Evolutionary conservation across 2,329 filamentous ascomycete genomes (phyloP).

Genomic region (Fusarium pseudocircinatum): DNA sequence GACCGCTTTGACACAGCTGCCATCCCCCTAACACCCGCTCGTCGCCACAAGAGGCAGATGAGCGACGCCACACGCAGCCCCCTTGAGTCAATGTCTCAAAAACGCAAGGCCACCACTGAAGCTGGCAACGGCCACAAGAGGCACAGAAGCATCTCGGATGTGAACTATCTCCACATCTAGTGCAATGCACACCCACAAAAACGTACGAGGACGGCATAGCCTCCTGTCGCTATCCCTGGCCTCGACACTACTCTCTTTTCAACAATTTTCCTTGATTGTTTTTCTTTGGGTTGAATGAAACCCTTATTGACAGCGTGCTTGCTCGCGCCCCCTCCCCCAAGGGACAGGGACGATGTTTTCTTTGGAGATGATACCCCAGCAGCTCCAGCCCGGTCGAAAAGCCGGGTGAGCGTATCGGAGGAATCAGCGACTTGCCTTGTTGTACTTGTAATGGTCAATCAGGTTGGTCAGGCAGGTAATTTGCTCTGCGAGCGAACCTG

Average conservation of each 20-base stretch:
- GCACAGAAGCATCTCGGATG: constrained; percentile 68
- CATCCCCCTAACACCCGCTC: constrained; percentile 73
- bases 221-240: constrained; percentile 54
- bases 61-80: constrained; percentile 60
- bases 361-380: constrained; percentile 38
- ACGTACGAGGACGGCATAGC: constrained; percentile 60
- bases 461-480: neutral
- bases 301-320: constrained; percentile 36
- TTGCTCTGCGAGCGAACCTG: constrained; percentile 34
- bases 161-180: constrained; percentile 59
- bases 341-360: constrained; percentile 27
- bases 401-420: constrained; percentile 33
- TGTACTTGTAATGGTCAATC: neutral
- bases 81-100: constrained; percentile 59
- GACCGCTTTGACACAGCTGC: constrained; percentile 73
- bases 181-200: constrained; percentile 38
- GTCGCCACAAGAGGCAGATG: constrained; percentile 64
- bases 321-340: constrained; percentile 8
- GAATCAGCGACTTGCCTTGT: constrained; percentile 27
- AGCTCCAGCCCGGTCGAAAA: constrained; percentile 36
- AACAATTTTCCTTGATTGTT: constrained; percentile 28
- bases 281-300: constrained; percentile 26
- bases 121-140: constrained; percentile 60
- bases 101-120: constrained; percentile 64
- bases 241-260: constrained; percentile 45